phyloP scores from a whole-genome alignment of 192 early-diverging fungal species.

The Backusella macrospora region DNA sequence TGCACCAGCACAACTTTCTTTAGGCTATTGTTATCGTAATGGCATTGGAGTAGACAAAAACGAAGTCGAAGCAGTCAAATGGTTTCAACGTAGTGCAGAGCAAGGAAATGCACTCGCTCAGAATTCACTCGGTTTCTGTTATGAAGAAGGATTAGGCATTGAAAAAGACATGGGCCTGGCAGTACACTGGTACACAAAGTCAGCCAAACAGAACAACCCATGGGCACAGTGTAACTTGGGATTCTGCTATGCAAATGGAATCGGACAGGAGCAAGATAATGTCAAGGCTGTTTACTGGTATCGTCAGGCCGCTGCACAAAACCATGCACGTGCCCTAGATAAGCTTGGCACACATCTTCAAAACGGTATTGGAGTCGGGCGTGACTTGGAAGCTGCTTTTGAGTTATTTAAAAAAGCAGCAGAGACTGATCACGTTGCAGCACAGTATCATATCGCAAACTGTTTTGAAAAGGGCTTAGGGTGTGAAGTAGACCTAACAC shows the following conservation, averaged over 20 bases:
- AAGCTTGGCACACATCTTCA: conserved; percentile 57
- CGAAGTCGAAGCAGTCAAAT: conserved; percentile 56
- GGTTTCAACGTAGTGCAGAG: conserved; percentile 64
- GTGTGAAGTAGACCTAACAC: conserved; percentile 44
- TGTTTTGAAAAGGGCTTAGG: conserved; percentile 73
- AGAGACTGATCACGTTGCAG: conserved; percentile 51
- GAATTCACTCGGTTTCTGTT: conserved; percentile 80
- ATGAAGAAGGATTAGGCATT: conserved; percentile 77
- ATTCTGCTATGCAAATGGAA: conserved; percentile 79
- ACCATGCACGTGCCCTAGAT: conserved; percentile 59
- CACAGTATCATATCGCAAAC: conserved; percentile 75
- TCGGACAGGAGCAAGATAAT: conserved; percentile 60
- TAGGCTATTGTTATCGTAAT: conserved; percentile 67
- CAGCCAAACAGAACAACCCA: conserved; percentile 50
- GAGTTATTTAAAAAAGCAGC: conserved; percentile 57
- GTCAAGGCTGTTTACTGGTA: conserved; percentile 63
- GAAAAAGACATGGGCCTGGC: conserved; percentile 52
- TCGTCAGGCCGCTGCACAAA: conserved; percentile 55
- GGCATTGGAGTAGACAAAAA: conserved; percentile 60
- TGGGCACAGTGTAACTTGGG: conserved; percentile 75
- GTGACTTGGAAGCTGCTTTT: conserved; percentile 54
- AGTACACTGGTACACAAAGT: conserved; percentile 21
- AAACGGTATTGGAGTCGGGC: conserved; percentile 50
- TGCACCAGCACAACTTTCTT: conserved; percentile 70
- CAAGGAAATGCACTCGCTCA: conserved; percentile 77